Evolutionary conservation across 805 yeast genomes (phyloP).

Genomic region (Candida berthetii): DNA sequence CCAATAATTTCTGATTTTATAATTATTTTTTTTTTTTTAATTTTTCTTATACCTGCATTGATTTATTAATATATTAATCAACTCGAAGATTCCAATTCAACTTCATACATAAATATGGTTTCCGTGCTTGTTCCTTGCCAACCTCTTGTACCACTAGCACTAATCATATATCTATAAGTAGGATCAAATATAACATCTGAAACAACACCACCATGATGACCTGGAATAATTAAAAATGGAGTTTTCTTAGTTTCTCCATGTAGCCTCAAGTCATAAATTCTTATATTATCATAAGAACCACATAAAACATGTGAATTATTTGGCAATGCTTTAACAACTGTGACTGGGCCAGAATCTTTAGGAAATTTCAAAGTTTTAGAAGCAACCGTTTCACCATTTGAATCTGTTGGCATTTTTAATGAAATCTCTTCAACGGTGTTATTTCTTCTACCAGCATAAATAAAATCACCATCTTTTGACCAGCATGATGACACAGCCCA

Average conservation of each 20-base stretch:
- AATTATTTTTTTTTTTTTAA: too few relatives aligned
- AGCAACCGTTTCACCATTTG: constrained; percentile 38
- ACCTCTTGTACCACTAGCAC: constrained; percentile 93
- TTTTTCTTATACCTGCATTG: too few relatives aligned
- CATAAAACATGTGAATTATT: constrained; percentile 75
- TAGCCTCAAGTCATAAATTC: constrained; percentile 70
- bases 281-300: constrained; percentile 85
- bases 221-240: constrained; percentile 90
- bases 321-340: constrained; percentile 74
- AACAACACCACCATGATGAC: constrained; percentile 91
- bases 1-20: too few relatives aligned
- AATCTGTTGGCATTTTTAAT: constrained; percentile 45
- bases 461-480: constrained; percentile 75
- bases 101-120: constrained; percentile 75
- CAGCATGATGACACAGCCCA: constrained; percentile 92
- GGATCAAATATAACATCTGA: constrained; percentile 79
- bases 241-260: constrained; percentile 30
- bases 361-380: constrained; percentile 69
- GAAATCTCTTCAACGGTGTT: constrained; percentile 77
- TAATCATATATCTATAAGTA: constrained; percentile 79
- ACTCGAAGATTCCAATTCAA: constrained; percentile 41
- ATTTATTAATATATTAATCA: too few relatives aligned
- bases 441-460: constrained; percentile 86
- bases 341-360: constrained; percentile 83
- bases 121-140: constrained; percentile 87